phyloP scores from a whole-genome alignment of 1,284 basidiomycete genomes.

The Volvariella surrecta region DNA sequence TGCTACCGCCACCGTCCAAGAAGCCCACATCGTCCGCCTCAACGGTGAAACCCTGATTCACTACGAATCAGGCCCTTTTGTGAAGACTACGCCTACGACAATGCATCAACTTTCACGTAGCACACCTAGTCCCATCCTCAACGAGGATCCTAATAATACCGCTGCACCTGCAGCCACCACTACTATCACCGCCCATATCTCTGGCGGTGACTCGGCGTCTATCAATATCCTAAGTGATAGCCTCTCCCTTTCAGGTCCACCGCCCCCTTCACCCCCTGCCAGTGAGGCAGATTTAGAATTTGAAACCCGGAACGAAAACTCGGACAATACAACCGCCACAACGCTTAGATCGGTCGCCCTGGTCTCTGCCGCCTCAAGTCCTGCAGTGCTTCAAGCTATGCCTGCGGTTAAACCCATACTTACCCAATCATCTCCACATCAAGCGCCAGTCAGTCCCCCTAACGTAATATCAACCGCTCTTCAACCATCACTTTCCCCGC shows the following conservation, averaged over 20 bases:
- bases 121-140: not conserved
- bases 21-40: not conserved
- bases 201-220: too few relatives aligned
- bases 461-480: too few relatives aligned
- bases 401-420: too few relatives aligned
- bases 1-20: constrained; percentile 1
- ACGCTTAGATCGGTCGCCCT: constrained; percentile 1
- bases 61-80: not conserved
- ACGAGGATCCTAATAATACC: not conserved
- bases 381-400: too few relatives aligned
- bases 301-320: constrained; percentile 18
- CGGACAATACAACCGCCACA: not conserved
- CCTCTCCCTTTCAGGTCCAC: constrained; percentile 42
- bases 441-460: too few relatives aligned
- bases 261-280: constrained; percentile 60
- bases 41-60: not conserved
- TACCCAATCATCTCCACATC: too few relatives aligned
- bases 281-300: constrained; percentile 34
- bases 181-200: too few relatives aligned
- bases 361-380: not conserved
- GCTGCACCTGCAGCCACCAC: too few relatives aligned
- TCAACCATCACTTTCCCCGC: constrained; percentile 1
- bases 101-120: constrained; percentile 1
- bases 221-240: constrained; percentile 15
- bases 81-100: not conserved